A percentile compares a stretch with the other conserved stretches of the same genome.
Conservation (phyloP, 1,284 basidiomycete genomes). For the Boletus semigastroideus region DNA sequence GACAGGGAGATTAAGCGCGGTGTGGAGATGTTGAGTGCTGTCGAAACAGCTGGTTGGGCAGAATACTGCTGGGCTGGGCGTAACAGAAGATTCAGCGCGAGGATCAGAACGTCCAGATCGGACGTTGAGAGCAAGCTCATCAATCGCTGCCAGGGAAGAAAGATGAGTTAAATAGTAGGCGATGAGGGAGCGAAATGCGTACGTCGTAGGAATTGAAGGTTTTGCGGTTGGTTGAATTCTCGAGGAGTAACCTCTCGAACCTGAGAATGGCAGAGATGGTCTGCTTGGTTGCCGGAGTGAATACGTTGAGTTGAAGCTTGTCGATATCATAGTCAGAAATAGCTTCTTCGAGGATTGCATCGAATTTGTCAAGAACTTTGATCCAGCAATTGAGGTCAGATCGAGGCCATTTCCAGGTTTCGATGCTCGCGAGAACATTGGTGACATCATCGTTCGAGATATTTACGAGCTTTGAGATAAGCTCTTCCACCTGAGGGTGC, state of each 20-base stretch:
- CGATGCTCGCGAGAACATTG: constrained; percentile 62
- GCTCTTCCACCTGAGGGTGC: constrained; percentile 75
- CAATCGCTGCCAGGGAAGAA: constrained; percentile 60
- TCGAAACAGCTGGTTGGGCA: constrained; percentile 74
- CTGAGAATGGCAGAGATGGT: constrained; percentile 81
- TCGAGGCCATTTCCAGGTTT: constrained; percentile 91
- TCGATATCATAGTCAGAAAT: constrained; percentile 85
- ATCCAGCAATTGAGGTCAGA: constrained; percentile 98
- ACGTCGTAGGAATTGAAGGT: constrained; percentile 97
- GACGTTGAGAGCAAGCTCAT: constrained; percentile 87
- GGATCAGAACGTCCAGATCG: constrained; percentile 87
- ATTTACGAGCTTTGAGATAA: constrained; percentile 66
- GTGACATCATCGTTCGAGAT: constrained; percentile 67
- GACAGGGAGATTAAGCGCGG: constrained; percentile 69
- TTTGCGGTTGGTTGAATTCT: constrained; percentile 98
- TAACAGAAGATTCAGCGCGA: constrained; percentile 83
- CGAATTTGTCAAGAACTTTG: constrained; percentile 93
- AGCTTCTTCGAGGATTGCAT: constrained; percentile 80
- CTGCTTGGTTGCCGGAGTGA: constrained; percentile 77
- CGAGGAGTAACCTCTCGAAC: constrained; percentile 88
- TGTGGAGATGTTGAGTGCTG: constrained; percentile 75
- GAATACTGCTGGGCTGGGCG: constrained; percentile 96
- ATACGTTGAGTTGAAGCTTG: constrained; percentile 79
- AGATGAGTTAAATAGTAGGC: constrained; percentile 17
- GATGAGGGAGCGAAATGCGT: constrained; percentile 35